Evolutionary conservation across 257 asterid species (phyloP).

Genomic region (Solanum etuberosum): DNA sequence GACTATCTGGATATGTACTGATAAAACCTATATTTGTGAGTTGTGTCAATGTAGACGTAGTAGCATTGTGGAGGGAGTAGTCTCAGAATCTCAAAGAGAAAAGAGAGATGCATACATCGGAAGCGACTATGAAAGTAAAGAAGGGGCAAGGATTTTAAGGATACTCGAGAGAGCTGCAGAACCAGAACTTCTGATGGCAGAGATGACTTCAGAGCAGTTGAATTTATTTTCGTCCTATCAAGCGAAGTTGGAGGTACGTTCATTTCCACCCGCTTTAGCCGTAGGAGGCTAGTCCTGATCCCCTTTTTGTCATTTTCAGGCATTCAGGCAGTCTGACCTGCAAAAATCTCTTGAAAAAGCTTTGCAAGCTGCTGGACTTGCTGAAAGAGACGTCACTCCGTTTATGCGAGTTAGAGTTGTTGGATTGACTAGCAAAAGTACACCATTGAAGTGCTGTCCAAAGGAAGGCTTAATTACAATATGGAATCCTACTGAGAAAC

Average conservation of each 20-base stretch:
- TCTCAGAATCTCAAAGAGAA: slow-evolving; percentile 58
- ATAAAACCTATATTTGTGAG: not conserved
- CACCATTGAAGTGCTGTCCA: slow-evolving; percentile 15
- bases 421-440: slow-evolving; percentile 50
- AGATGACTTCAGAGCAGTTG: slow-evolving; percentile 79
- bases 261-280: slow-evolving; percentile 4
- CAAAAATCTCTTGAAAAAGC: slow-evolving; percentile 63
- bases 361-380: slow-evolving; percentile 74
- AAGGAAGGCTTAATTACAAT: slow-evolving; percentile 74
- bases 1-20: not conserved
- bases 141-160: slow-evolving; percentile 89
- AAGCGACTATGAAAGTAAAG: slow-evolving; percentile 56
- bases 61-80: slow-evolving; percentile 64
- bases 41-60: slow-evolving; percentile 38
- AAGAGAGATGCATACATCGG: slow-evolving; percentile 24
- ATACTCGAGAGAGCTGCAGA: slow-evolving; percentile 96
- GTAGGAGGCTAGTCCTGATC: not conserved
- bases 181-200: slow-evolving; percentile 96
- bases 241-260: slow-evolving; percentile 78
- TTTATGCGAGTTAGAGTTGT: slow-evolving; percentile 82
- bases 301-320: slow-evolving; percentile 28
- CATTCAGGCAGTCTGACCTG: slow-evolving; percentile 48
- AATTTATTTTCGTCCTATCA: slow-evolving; percentile 64
- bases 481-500: slow-evolving; percentile 90
- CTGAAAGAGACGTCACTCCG: slow-evolving; percentile 68